These are phyloP conservation scores for Nothophytophthora sp. DNA, from an alignment of 352 stramenopile species.

Conservation along the genomic window DNA sequence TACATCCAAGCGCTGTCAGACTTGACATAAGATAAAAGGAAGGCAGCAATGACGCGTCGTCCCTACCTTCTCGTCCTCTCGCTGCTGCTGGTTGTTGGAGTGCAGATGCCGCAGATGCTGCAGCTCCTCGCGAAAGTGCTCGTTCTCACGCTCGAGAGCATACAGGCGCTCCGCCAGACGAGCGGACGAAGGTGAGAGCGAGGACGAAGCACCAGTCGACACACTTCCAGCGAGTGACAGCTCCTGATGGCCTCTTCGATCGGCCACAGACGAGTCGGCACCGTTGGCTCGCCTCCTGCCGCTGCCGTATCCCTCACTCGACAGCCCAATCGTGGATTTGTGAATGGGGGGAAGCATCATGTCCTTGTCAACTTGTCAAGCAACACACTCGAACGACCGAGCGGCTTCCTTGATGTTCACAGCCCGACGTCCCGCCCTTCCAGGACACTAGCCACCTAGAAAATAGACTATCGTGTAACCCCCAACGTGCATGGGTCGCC, in stretches of 20 bases:
- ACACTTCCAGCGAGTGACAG: background rate
- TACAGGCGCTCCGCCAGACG: conserved; percentile 27
- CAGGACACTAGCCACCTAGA: too few relatives aligned
- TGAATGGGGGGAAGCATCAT: conserved; percentile 57
- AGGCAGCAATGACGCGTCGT: too few relatives aligned
- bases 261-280: conserved; percentile 5
- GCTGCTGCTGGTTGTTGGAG: conserved; percentile 60
- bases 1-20: conserved; percentile 4
- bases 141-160: conserved; percentile 61
- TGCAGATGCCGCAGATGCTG: conserved; percentile 49
- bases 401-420: too few relatives aligned
- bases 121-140: conserved; percentile 54
- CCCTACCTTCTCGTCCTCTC: conserved; percentile 55
- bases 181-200: conserved; percentile 2
- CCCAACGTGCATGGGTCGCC: too few relatives aligned
- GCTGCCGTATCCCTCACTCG: conserved; percentile 14
- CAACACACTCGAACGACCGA: too few relatives aligned
- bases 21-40: background rate
- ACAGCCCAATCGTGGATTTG: conserved; percentile 27
- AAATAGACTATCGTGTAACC: too few relatives aligned
- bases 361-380: background rate
- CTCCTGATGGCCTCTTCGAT: conserved; percentile 6
- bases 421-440: too few relatives aligned
- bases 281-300: conserved; percentile 14
- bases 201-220: background rate